phyloP scores from a whole-genome alignment of 1,284 basidiomycete genomes.

The Mrakiaceae sp. region DNA sequence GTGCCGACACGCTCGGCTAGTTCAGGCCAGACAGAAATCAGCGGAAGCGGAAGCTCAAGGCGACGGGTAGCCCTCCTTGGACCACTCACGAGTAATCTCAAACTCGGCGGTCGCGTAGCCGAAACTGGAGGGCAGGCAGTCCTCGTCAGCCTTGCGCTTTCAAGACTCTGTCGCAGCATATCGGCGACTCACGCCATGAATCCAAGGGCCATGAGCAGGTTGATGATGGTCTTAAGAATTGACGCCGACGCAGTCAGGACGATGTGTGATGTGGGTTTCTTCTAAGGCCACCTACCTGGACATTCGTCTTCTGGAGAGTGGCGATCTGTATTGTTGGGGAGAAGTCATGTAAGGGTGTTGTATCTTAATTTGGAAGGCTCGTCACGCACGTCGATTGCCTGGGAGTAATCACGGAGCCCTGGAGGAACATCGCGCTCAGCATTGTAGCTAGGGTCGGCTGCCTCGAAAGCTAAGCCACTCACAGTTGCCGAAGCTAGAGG shows the following conservation, averaged over 20 bases:
- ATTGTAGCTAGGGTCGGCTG: conserved; percentile 39
- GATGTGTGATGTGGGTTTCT: too few relatives aligned
- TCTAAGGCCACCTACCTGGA: conserved; percentile 21
- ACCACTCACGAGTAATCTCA: conserved; percentile 73
- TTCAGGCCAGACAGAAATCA: too few relatives aligned
- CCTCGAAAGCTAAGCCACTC: too few relatives aligned
- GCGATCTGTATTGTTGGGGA: conserved; percentile 71
- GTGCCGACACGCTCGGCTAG: conserved; percentile 44
- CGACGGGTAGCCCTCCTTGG: too few relatives aligned
- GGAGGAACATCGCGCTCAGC: conserved; percentile 20
- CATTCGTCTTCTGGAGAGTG: conserved; percentile 53
- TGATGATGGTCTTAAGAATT: conserved; percentile 60
- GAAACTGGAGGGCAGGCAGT: too few relatives aligned
- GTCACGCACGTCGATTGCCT: conserved; percentile 55
- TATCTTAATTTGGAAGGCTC: too few relatives aligned
- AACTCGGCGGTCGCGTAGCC: conserved; percentile 48
- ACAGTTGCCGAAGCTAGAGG: too few relatives aligned
- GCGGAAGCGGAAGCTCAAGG: too few relatives aligned
- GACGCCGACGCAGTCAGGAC: too few relatives aligned
- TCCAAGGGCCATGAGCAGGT: conserved; percentile 79
- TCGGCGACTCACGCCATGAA: conserved; percentile 34
- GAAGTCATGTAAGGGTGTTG: conserved; percentile 5
- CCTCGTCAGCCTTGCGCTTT: too few relatives aligned
- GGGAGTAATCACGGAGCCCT: conserved; percentile 18
- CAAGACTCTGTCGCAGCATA: too few relatives aligned